Base-by-base conservation (phyloP, 2,329 filamentous ascomycete genomes). In the Colletotrichum navitas region DNA sequence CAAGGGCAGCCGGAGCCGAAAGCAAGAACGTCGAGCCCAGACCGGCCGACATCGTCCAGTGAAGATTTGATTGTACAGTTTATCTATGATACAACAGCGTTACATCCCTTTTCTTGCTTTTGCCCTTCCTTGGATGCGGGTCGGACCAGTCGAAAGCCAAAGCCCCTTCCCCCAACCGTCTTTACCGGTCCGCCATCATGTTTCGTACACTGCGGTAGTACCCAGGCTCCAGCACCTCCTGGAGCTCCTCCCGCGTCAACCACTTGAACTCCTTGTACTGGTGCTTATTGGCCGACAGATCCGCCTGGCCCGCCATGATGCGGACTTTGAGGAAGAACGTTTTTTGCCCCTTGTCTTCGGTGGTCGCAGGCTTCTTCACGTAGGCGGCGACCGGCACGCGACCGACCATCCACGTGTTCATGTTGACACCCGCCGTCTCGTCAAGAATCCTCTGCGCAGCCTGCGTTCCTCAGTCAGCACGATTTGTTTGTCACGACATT, bases 401-500 rank as follows among this genome's bases (percentile, higher is more conserved):
- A 72, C 94, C 95, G 63, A 99, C 93, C 76, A 98, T 90, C 95
- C 96, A 99, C 66, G 94, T 98, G 85, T 98, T 98, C 95, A 99
- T 98, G 87, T 99, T 97, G 73, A 93, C 84, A 70, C 96, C 96
- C 12, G 92, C 94, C 4, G 94, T 86, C 77, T 93, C 87, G 63
- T 91, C 86, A 32, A 98, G 86, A 66, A 94, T 90, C 72, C 94
- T 89, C 79, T 94, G 89, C 47, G 95, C 94, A 55, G 93, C 91
- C 96, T 99, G 76, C 64, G 39, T 12, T 5, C 41, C 16, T 24
- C n/a, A n/a, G 21, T 66, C 29, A 58, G 63, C 36, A 29, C 16
- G 14, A 2, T 16, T 16, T 52, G 32, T 36, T 36, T 36, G 3
- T 36, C 29, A 12, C 5, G 24, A 10, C 4, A 52, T 32, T 10